Base-by-base conservation (phyloP, 78 protist species). In the Dictyostelium brefeldianum region DNA sequence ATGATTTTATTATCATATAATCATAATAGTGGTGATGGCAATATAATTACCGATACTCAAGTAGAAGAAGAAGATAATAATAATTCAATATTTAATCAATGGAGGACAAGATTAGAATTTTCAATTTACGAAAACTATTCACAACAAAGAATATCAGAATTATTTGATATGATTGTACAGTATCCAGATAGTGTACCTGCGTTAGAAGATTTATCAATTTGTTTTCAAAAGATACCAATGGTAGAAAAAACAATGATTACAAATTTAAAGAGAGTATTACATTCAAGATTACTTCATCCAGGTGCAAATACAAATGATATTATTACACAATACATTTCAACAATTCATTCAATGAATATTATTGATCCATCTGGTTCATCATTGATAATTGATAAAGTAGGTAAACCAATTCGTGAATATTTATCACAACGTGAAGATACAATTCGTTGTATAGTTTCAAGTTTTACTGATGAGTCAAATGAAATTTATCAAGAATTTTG, bases 141-240 rank as follows among this genome's bases (percentile, higher is more conserved):
- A 5, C 25, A 87, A n/a, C 91, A 93, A 46, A 81, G 98, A n/a
- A 92, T 67, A 12, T n/a, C 27, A 18, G 96, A 97, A 64, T n/a
- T 97, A 10, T 97, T 97, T 79, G 98, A 97, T 48, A 97, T 97
- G 71, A 89, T 97, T 43, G 78, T 95, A 20, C 94, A 96, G 29
- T 97, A 47, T 43, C 97, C 98, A n/a, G 95, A 91, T 11, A 65
- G 92, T 29, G 9, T 5, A 47, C 91, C 94, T 18, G 95, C 97
- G 15, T 15, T 97, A 10, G 50, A 29, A 20, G 97, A 96, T 67
- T 94, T 96, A 8, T 36, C 85, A 12, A 4, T 67, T 25, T 82
- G 89, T 31, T 78, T 67, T 62, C 74, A 67, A 41, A 57, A 75
- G 53, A 83, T 91, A 7, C 27, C 83, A 15, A 36, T 36, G 43